phyloP scores from a whole-genome alignment of 257 asterid genomes.

The Plectranthus barbatus region DNA sequence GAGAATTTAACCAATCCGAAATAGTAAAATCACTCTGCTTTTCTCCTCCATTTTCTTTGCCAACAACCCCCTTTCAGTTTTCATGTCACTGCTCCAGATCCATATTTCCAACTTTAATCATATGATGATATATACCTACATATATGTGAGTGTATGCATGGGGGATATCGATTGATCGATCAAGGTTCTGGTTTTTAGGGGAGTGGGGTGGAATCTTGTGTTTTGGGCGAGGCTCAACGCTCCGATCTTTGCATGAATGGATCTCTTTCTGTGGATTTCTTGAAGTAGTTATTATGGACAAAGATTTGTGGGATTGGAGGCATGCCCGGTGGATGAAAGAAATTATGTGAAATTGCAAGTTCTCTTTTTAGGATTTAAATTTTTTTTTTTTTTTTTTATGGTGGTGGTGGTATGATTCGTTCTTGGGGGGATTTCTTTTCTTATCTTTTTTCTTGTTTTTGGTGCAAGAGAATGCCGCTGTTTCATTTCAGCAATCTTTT shows the following conservation, averaged over 20 bases:
- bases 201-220: conserved; percentile 2
- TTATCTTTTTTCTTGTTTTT: conserved; percentile 18
- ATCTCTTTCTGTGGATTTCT: background rate
- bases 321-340: conserved; percentile 22
- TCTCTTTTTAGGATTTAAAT: background rate
- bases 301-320: conserved; percentile 29
- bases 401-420: conserved; percentile 7
- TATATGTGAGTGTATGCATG: conserved; percentile 10
- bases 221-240: conserved; percentile 14
- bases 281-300: conserved; percentile 17
- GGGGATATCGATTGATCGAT: conserved; percentile 10
- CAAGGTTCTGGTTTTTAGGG: conserved; percentile 1
- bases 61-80: conserved; percentile 30
- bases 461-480: conserved; percentile 12
- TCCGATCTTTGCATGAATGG: conserved; percentile 18
- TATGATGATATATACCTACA: background rate
- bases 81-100: conserved; percentile 31
- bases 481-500: conserved; percentile 15
- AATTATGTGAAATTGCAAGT: conserved; percentile 3
- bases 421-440: background rate
- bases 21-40: conserved; percentile 16
- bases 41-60: conserved; percentile 28
- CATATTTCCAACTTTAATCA: conserved; percentile 15
- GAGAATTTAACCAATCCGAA: conserved; percentile 13
- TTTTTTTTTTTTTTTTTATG: background rate